These are phyloP conservation scores for Rubia occidens DNA, from an alignment of 305 asterid genomes.

Conservation along the genomic window DNA sequence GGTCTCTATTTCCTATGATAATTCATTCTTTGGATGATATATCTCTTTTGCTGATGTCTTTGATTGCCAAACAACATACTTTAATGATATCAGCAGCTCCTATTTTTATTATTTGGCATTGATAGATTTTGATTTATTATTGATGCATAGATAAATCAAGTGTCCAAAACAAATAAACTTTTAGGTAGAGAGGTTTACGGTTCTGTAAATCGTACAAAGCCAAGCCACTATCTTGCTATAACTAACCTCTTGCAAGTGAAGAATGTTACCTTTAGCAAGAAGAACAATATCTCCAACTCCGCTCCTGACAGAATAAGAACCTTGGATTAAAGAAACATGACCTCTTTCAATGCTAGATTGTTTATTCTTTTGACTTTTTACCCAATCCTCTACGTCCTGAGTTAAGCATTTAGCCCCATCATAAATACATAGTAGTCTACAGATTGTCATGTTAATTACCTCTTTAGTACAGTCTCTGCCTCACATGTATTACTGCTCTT, in stretches of 20 bases:
- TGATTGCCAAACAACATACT: background rate
- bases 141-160: background rate
- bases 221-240: background rate
- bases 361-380: background rate
- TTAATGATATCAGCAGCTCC: too few relatives aligned
- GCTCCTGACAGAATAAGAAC: background rate
- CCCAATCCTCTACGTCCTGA: background rate
- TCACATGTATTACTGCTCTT: background rate
- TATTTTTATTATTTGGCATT: background rate
- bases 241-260: background rate
- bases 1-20: slow-evolving; percentile 5
- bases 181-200: background rate
- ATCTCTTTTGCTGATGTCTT: background rate
- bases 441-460: background rate
- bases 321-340: background rate
- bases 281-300: background rate
- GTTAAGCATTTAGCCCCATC: background rate
- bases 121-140: background rate
- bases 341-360: background rate
- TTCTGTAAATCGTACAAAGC: background rate
- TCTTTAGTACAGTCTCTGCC: background rate
- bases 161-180: background rate
- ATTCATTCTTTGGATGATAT: background rate
- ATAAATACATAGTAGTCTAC: background rate
- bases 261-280: background rate